These are phyloP conservation scores for Colletotrichum sp. DNA, from an alignment of 2,329 filamentous ascomycete species.

Conservation along the genomic window DNA sequence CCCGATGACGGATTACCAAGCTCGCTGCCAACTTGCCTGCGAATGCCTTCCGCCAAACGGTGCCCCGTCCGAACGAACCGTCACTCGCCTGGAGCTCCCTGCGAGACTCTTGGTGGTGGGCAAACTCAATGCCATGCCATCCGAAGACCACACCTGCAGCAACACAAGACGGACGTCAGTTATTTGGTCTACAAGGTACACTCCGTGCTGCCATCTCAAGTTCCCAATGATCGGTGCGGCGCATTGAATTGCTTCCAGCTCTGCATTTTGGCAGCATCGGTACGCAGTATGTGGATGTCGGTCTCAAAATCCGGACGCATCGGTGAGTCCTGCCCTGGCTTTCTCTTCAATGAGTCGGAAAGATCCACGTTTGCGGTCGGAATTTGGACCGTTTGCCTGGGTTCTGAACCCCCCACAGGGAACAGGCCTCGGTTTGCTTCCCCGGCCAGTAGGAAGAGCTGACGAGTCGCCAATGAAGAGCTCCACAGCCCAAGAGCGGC, in stretches of 20 bases:
- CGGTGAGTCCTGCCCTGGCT: neutral
- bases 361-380: neutral
- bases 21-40: no score
- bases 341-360: neutral
- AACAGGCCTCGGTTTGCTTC: constrained; percentile 7
- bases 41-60: neutral
- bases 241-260: neutral
- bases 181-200: neutral
- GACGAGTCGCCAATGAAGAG: neutral
- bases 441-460: neutral
- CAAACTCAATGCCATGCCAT: neutral
- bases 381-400: neutral
- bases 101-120: neutral
- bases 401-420: neutral
- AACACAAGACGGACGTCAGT: neutral
- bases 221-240: neutral
- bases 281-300: neutral
- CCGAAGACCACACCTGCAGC: neutral
- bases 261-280: neutral
- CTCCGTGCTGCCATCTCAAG: neutral
- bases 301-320: neutral
- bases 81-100: neutral
- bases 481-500: neutral
- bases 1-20: neutral
- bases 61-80: neutral